Percentiles rank a stretch among this genome's conserved stretches.
Conservation (phyloP, 2,329 filamentous ascomycete genomes). For the Exophiala alcalophila region DNA sequence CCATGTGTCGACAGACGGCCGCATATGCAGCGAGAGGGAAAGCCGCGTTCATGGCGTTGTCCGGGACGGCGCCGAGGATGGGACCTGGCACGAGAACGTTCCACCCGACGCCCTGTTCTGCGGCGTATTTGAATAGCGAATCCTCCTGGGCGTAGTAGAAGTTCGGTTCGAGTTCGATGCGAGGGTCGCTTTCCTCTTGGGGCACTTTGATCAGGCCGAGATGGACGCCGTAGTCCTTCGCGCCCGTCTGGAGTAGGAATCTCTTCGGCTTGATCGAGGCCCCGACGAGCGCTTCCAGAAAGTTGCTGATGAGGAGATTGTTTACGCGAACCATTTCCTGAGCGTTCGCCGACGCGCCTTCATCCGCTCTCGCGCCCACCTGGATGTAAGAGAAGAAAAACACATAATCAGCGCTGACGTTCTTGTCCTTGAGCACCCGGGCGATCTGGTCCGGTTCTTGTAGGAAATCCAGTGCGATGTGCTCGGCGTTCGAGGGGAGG, state of each 20-base stretch:
- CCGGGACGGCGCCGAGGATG: conserved; percentile 51
- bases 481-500: conserved; percentile 40
- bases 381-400: conserved; percentile 57
- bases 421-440: conserved; percentile 27
- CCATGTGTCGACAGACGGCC: conserved; percentile 43
- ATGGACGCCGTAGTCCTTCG: conserved; percentile 52
- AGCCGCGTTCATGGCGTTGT: conserved; percentile 51
- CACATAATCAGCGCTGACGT: conserved; percentile 42
- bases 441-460: conserved; percentile 33
- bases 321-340: conserved; percentile 52
- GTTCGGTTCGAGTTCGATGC: conserved; percentile 47
- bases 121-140: conserved; percentile 43
- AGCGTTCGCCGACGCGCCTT: conserved; percentile 49
- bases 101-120: conserved; percentile 38
- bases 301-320: conserved; percentile 45
- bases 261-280: conserved; percentile 45
- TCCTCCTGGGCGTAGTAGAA: conserved; percentile 58
- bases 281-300: conserved; percentile 44
- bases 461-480: conserved; percentile 41
- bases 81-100: conserved; percentile 46
- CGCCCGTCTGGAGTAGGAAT: conserved; percentile 51
- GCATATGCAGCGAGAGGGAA: conserved; percentile 51
- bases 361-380: conserved; percentile 44
- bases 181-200: conserved; percentile 45
- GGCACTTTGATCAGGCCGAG: conserved; percentile 46